Evolutionary conservation across 2,329 filamentous ascomycete species (phyloP).

Genomic region (Sphaerulina vaccinii): DNA sequence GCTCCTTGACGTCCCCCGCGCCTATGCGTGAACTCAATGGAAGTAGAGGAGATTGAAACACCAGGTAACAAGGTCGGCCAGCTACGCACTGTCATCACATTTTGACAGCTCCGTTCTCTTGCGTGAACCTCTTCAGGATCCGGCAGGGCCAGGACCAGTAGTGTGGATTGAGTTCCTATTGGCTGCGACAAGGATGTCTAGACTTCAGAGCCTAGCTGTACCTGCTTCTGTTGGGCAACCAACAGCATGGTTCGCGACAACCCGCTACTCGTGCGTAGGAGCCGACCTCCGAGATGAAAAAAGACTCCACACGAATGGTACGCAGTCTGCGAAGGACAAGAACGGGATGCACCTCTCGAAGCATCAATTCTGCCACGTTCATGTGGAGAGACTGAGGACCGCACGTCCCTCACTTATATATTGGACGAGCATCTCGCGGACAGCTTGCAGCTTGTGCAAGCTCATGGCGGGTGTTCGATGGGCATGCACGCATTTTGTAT

Average conservation of each 20-base stretch:
- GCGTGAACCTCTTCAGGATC: conserved; percentile 3
- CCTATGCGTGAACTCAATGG: conserved; percentile 9
- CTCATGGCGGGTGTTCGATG: too few species aligned
- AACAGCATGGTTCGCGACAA: not conserved
- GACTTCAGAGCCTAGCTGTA: too few species aligned
- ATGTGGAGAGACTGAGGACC: too few species aligned
- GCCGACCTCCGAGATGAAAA: too few species aligned
- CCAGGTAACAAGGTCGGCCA: not conserved
- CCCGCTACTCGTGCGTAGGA: not conserved
- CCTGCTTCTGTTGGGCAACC: conserved; percentile 4
- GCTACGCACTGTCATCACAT: not conserved
- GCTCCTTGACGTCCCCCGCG: not conserved
- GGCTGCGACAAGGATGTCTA: conserved; percentile 2
- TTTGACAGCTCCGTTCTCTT: not conserved
- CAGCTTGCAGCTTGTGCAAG: too few species aligned
- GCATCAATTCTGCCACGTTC: too few species aligned
- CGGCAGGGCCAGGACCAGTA: not conserved
- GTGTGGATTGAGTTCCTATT: not conserved
- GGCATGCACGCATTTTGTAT: too few species aligned
- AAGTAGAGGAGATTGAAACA: conserved; percentile 5
- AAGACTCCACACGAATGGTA: too few species aligned
- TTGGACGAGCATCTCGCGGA: too few species aligned
- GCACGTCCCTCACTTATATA: too few species aligned
- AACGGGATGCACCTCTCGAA: too few species aligned
- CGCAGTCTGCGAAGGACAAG: too few species aligned